A percentile compares a stretch with the other conserved stretches of the same genome.
These are phyloP conservation scores for Populus alba DNA, from an alignment of 345 rosid genomes.

Conservation along the genomic window DNA sequence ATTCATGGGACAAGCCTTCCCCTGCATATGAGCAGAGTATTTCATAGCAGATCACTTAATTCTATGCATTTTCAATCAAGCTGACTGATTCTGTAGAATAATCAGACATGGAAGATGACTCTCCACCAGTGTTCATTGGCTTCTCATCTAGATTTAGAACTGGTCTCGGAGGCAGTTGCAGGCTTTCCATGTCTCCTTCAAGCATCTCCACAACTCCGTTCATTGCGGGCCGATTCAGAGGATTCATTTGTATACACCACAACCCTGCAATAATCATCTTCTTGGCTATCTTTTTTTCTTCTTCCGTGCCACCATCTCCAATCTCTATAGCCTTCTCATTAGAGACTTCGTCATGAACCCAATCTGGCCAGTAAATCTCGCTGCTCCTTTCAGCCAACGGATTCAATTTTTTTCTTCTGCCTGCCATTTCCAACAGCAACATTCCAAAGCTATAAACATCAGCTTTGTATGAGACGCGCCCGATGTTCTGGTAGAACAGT, in stretches of 20 bases:
- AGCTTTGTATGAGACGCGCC: neutral
- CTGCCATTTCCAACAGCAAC: neutral
- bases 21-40: neutral
- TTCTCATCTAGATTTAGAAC: neutral
- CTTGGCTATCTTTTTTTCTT: neutral
- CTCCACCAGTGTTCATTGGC: neutral
- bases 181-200: neutral
- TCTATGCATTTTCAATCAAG: neutral
- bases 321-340: neutral
- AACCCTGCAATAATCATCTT: neutral
- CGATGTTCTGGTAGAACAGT: neutral
- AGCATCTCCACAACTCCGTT: neutral
- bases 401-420: neutral
- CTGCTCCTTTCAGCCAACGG: neutral
- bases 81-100: neutral
- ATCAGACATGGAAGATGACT: neutral
- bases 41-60: neutral
- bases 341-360: neutral
- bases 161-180: neutral
- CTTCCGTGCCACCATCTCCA: neutral
- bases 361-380: neutral
- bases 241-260: constrained; percentile 9
- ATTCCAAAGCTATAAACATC: constrained; percentile 1
- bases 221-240: neutral
- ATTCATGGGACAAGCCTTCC: neutral